These are phyloP conservation scores for Neodidymelliopsis sp. DNA, from an alignment of 2,329 filamentous ascomycete species.

Conservation along the genomic window DNA sequence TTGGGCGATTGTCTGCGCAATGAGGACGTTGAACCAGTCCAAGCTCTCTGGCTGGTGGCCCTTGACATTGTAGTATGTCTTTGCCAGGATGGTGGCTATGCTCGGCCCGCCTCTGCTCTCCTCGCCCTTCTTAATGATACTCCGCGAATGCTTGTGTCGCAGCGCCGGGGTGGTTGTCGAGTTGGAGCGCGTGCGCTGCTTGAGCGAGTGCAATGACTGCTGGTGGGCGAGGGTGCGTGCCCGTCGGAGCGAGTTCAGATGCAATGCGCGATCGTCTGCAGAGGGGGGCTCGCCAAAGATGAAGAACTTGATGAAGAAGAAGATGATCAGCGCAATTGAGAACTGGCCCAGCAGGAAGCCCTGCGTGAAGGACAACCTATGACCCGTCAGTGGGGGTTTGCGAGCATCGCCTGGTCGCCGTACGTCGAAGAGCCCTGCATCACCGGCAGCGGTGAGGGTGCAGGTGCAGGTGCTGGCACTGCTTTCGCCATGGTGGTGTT, in stretches of 20 bases:
- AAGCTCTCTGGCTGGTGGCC: slow-evolving; percentile 95
- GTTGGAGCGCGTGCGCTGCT: slow-evolving; percentile 44
- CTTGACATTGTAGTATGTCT: slow-evolving; percentile 97
- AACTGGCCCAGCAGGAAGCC: slow-evolving; percentile 93
- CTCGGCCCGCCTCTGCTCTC: slow-evolving; percentile 69
- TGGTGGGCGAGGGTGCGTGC: slow-evolving; percentile 76
- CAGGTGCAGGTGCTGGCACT: slow-evolving; percentile 21
- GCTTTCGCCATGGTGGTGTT: slow-evolving; percentile 23
- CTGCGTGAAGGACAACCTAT: slow-evolving; percentile 87
- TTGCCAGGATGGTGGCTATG: slow-evolving; percentile 91
- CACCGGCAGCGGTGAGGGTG: slow-evolving; percentile 21
- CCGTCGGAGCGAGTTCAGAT: slow-evolving; percentile 76
- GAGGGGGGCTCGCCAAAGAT: slow-evolving; percentile 95
- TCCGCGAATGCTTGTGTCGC: slow-evolving; percentile 48
- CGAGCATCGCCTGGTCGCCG: not conserved
- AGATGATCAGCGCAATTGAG: slow-evolving; percentile 87
- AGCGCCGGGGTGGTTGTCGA: slow-evolving; percentile 40
- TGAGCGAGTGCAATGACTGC: slow-evolving; percentile 37
- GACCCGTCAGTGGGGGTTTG: slow-evolving; percentile 30
- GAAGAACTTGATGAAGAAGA: slow-evolving; percentile 99
- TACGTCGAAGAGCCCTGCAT: slow-evolving; percentile 30
- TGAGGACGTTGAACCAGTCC: slow-evolving; percentile 98
- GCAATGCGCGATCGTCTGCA: slow-evolving; percentile 78
- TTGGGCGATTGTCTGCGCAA: slow-evolving; percentile 96
- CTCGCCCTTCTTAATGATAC: slow-evolving; percentile 55